Base-by-base conservation (phyloP, 306 rosid genomes). In the Fragaria nilgerrensis region DNA sequence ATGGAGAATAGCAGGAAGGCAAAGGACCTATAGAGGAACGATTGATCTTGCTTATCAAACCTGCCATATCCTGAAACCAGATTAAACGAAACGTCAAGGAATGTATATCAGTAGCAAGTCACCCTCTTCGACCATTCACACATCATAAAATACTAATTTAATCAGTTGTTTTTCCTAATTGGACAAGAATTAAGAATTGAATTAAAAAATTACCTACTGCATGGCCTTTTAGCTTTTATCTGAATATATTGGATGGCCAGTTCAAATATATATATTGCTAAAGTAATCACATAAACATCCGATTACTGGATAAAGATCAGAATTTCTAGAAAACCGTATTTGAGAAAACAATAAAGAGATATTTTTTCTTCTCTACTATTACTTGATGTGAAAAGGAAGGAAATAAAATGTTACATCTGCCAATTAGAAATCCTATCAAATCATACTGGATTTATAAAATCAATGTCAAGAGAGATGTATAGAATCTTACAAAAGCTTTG, bases 11-110 rank as follows among this genome's bases (percentile, higher is more conserved):
- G 83, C 96, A 91, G 45, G 99, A 77, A 75, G 99, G 99, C 85
- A 96, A 79, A 71, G 98, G 97, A 52, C 97, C 98, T 50, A 94
- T 90, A 47, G 97, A 92, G 77, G 98, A 94, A 78, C 98, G 98
- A 61, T 94, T 94, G 50, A 94, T 87, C 93, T 94, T 96, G 94
- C 97, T 96, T 83, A 96, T 93, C 81, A 96, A 84, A 72, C 99
- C 99, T 9, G 98, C 99, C 99, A 96, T 96, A 82, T 96, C 99
- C 99, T 96, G 93, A 88, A 86, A 83, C 62, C 72, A 39, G 72
- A 64, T 39, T 37, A 68, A 49, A 37, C 36, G 50, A 77, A 19
- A 39, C 3, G 19, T 41, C 44, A 74, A 59, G 11, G 41, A 59
- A 5, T 41, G 8, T 52, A 68, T 36, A 72, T 19, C 50, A 17